Base-by-base conservation (phyloP, 2,329 filamentous ascomycete species). In the Fusarium sp. region DNA sequence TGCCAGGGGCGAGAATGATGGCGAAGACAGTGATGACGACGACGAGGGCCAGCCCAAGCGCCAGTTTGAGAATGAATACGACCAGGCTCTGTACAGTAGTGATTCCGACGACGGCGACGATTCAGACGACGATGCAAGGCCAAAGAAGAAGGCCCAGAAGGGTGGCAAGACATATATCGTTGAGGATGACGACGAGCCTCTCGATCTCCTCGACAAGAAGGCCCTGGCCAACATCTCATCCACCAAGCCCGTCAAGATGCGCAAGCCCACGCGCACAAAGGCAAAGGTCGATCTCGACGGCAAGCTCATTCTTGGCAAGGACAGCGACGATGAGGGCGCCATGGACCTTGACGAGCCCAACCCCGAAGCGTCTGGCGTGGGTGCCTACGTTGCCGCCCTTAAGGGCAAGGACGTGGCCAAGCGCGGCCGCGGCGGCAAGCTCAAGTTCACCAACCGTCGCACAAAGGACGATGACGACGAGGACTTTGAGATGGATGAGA, bases 191-290 rank as follows among this genome's bases (percentile, higher is more conserved):
- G 91, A 96, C 69, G 95, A 98, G 75, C 95, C 95, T 1, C 88
- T 99, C 37, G 95, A 99, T 79, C 84, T 99, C 41, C 85, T 99
- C 14, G 94, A 95, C 71, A 90, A 92, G 60, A 89, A 89, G 72
- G 92, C 93, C 9, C 85, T 99, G 37, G 94, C 92, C 49, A 95
- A 92, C 73, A 97, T 99, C 70, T 97, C 93, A 3, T 92, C 91
- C 6, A 97, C 92, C 10, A 94, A 93, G 75, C 94, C 93, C 4
- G 77, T 84, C 51, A 88, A 87, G 72, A 76, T 84, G 66, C 84
- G 84, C 72, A 82, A 83, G 69, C 80, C 80, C 49, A 84, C 78
- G 37, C 75, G 72, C 60, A 83, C 80, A 47, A 90, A 88, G 75
- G 88, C 88, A 49, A 90, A 86, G 80, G 82, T 82, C 13, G 88